phyloP scores from a whole-genome alignment of 805 yeast species.

The Starmerella floricola region DNA sequence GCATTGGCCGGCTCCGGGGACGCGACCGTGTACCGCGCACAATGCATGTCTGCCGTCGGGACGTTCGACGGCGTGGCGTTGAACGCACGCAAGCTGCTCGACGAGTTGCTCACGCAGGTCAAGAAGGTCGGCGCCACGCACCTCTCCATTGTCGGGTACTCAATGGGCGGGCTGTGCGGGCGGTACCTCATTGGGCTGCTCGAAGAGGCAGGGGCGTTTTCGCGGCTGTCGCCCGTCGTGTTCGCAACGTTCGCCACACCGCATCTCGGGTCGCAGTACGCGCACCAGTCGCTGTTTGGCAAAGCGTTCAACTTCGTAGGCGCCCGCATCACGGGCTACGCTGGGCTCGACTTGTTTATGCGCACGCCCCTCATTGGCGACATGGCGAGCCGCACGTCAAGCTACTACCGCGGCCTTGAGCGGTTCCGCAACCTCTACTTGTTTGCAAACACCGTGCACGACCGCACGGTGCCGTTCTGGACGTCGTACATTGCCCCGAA shows the following conservation, averaged over 20 bases:
- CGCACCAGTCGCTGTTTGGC: slow-evolving; percentile 30
- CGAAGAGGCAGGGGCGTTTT: slow-evolving; percentile 41
- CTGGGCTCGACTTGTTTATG: slow-evolving; percentile 66
- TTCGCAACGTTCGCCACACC: slow-evolving; percentile 71
- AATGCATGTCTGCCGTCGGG: slow-evolving; percentile 52
- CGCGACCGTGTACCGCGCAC: slow-evolving; percentile 37
- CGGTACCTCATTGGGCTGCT: slow-evolving; percentile 67
- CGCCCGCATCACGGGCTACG: slow-evolving; percentile 43
- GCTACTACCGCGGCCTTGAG: slow-evolving; percentile 43
- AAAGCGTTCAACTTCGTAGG: slow-evolving; percentile 41
- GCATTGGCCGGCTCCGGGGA: slow-evolving; percentile 27
- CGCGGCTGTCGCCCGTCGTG: slow-evolving; percentile 44
- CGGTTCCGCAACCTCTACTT: slow-evolving; percentile 46
- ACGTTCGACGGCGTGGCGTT: slow-evolving; percentile 82
- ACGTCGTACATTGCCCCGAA: slow-evolving; percentile 64
- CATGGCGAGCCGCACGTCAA: slow-evolving; percentile 40
- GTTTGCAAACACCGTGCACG: slow-evolving; percentile 68
- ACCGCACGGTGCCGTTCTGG: slow-evolving; percentile 77
- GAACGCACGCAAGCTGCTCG: slow-evolving; percentile 43
- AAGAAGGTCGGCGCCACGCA: slow-evolving; percentile 37
- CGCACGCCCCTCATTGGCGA: slow-evolving; percentile 37
- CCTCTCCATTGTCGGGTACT: slow-evolving; percentile 72
- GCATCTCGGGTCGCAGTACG: slow-evolving; percentile 43
- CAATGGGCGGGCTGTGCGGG: slow-evolving; percentile 77
- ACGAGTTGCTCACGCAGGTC: slow-evolving; percentile 42